Percentiles rank a stretch among this genome's conserved stretches.
Conservation (phyloP, 1,139 yeast genomes). For the Scheffersomyces illinoinensis region DNA sequence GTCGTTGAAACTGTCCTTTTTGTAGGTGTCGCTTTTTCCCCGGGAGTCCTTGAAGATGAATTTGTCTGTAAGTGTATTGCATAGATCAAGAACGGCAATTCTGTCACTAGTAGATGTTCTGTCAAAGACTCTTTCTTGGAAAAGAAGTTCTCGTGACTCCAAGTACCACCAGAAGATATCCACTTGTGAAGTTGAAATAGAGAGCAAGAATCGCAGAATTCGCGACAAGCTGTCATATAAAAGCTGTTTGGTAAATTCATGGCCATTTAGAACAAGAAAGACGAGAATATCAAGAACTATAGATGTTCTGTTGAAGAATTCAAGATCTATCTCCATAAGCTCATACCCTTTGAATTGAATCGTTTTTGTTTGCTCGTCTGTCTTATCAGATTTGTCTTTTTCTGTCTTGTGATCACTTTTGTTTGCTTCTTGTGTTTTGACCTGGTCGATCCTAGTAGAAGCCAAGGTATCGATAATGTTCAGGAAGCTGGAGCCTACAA, state of each 20-base stretch:
- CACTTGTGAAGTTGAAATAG: conserved; percentile 21
- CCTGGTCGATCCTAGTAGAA: conserved; percentile 4
- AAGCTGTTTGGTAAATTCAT: conserved; percentile 18
- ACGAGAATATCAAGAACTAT: conserved; percentile 27
- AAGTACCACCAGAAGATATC: conserved; percentile 38
- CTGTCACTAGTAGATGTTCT: conserved; percentile 33
- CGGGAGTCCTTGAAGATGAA: conserved; percentile 17
- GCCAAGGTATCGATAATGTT: conserved; percentile 9
- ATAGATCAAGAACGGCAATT: conserved; percentile 39
- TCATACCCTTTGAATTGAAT: conserved; percentile 1
- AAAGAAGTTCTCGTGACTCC: conserved; percentile 29
- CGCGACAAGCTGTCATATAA: conserved; percentile 25
- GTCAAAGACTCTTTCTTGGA: conserved; percentile 27
- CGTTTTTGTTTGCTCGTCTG: neutral
- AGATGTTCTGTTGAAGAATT: conserved; percentile 18
- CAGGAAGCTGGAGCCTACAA: conserved; percentile 22
- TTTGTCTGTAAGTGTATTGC: conserved; percentile 40
- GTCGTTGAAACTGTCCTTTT: conserved; percentile 44
- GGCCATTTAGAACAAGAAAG: conserved; percentile 12
- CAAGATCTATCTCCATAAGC: neutral
- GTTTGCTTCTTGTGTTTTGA: neutral
- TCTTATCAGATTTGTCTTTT: neutral
- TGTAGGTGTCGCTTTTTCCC: conserved; percentile 28
- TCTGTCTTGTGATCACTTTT: neutral
- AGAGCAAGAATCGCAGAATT: conserved; percentile 21